phyloP scores from a whole-genome alignment of 2,329 filamentous ascomycete genomes.

The Penicillium verrucosum region DNA sequence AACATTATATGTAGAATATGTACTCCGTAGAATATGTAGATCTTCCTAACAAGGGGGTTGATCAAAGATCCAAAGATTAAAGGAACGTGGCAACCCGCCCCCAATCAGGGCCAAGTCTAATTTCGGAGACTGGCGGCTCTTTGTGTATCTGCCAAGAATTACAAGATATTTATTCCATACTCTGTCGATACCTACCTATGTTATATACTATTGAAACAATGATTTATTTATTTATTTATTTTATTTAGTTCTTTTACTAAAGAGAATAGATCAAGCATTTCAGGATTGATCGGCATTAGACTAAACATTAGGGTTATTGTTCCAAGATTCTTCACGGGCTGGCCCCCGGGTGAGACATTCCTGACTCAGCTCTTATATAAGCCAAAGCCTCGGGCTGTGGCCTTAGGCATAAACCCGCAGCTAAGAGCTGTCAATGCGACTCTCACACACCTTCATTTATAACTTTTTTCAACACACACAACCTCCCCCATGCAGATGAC shows the following conservation, averaged over 20 bases:
- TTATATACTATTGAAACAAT: too few relatives aligned
- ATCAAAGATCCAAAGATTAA: background rate
- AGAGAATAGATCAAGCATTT: too few relatives aligned
- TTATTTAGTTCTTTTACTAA: too few relatives aligned
- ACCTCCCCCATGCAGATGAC: conserved; percentile 1
- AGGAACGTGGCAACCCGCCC: conserved; percentile 2
- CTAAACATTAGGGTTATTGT: too few relatives aligned
- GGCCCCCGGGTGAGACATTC: too few relatives aligned
- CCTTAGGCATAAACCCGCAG: background rate
- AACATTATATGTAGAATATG: background rate
- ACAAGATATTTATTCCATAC: too few relatives aligned
- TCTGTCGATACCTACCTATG: too few relatives aligned
- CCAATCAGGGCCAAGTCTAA: background rate
- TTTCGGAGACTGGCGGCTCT: background rate
- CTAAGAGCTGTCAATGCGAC: background rate
- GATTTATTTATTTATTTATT: too few relatives aligned
- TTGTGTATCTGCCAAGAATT: background rate
- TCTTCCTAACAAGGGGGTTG: background rate
- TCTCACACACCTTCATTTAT: background rate
- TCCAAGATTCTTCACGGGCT: too few relatives aligned
- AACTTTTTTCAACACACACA: background rate
- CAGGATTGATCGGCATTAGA: too few relatives aligned
- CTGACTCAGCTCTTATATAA: background rate
- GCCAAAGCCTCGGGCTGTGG: background rate
- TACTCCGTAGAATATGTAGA: background rate